Evolutionary conservation across 116 monocot genomes (phyloP).

Genomic region (Phalaenopsis hybrid): DNA sequence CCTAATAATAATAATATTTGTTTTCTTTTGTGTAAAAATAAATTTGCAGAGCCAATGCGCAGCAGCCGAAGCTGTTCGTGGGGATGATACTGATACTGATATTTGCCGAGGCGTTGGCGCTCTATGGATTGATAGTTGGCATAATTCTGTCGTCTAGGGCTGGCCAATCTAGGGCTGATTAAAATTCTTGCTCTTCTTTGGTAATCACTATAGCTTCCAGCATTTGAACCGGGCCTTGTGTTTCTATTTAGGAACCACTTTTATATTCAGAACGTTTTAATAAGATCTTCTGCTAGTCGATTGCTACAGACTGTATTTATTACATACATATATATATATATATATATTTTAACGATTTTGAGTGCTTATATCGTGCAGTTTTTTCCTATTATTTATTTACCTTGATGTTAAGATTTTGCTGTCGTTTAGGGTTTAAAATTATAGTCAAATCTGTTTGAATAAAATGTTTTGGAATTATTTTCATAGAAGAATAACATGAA

Average conservation of each 20-base stretch:
- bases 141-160: slow-evolving; percentile 20
- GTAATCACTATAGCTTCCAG: background rate
- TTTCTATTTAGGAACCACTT: background rate
- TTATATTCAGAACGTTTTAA: background rate
- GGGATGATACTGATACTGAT: slow-evolving; percentile 22
- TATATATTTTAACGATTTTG: too few relatives aligned
- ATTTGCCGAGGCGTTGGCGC: slow-evolving; percentile 20
- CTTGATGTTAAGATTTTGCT: too few relatives aligned
- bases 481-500: too few relatives aligned
- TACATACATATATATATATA: too few relatives aligned
- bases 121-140: slow-evolving; percentile 18
- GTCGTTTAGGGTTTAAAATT: too few relatives aligned
- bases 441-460: too few relatives aligned
- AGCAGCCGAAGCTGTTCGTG: slow-evolving; percentile 21
- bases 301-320: too few relatives aligned
- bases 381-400: too few relatives aligned
- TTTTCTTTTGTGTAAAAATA: background rate
- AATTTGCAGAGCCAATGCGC: slow-evolving; percentile 13
- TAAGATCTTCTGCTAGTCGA: too few relatives aligned
- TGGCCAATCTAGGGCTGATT: slow-evolving; percentile 17
- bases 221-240: background rate
- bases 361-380: too few relatives aligned
- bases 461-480: too few relatives aligned
- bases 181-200: background rate
- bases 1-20: too few relatives aligned